Percentiles rank a stretch among this genome's conserved stretches.
Conservation (phyloP, 176 grass and related monocot genomes). For the Bromus sterilis region DNA sequence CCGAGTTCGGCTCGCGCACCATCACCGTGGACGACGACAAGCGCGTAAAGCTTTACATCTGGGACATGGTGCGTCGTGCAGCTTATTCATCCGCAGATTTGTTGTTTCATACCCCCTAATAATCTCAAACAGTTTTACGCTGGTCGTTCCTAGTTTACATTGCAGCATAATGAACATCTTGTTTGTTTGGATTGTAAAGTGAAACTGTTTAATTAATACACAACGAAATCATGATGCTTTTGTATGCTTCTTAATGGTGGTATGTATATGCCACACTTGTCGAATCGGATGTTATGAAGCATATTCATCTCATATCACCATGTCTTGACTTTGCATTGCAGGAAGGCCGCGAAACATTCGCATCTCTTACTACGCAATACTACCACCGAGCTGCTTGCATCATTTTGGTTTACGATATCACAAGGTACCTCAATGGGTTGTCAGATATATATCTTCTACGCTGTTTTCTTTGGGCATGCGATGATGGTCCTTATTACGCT, state of each 20-base stretch:
- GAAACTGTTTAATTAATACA: not conserved
- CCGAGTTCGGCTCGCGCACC: slow-evolving; percentile 58
- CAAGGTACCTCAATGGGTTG: slow-evolving; percentile 13
- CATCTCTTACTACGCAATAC: slow-evolving; percentile 47
- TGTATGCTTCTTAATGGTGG: not conserved
- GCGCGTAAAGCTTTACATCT: slow-evolving; percentile 63
- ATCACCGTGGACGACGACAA: slow-evolving; percentile 57
- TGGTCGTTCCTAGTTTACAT: not conserved
- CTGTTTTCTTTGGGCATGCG: not conserved
- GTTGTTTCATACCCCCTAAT: not conserved
- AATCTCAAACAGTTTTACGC: not conserved
- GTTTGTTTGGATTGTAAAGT: not conserved
- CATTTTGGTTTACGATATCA: slow-evolving; percentile 63
- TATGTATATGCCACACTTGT: not conserved
- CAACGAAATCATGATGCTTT: not conserved
- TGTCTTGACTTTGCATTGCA: slow-evolving; percentile 30
- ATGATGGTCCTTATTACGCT: not conserved
- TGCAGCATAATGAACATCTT: not conserved
- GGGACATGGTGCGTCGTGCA: slow-evolving; percentile 40
- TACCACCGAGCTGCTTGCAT: slow-evolving; percentile 56
- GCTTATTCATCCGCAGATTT: too few species aligned
- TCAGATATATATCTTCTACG: not conserved
- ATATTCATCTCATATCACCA: not conserved
- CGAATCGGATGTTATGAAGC: not conserved
- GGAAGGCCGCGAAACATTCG: slow-evolving; percentile 47